A percentile compares a stretch with the other conserved stretches of the same genome.
These are phyloP conservation scores for Cordyceps farinosa DNA, from an alignment of 2,329 filamentous ascomycete genomes.

Conservation along the genomic window DNA sequence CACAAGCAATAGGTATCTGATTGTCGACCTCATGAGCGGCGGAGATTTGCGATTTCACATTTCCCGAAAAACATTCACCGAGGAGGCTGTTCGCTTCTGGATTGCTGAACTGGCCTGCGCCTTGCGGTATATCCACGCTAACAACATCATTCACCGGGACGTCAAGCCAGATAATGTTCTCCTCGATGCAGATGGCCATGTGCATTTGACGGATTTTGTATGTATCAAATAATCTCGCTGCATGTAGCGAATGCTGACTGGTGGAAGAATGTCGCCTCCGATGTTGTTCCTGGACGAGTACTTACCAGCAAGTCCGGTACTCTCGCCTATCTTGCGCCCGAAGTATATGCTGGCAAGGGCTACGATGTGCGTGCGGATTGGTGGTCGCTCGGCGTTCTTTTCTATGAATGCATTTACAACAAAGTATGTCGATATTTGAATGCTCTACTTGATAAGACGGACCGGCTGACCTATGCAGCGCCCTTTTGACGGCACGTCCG, in stretches of 20 bases:
- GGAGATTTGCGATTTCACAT: conserved; percentile 97
- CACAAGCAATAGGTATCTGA: conserved; percentile 69
- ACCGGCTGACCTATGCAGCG: conserved; percentile 51
- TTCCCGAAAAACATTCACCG: conserved; percentile 94
- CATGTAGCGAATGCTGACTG: conserved; percentile 23
- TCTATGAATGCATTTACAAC: conserved; percentile 99
- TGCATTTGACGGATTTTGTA: conserved; percentile 97
- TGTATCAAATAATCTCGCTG: conserved; percentile 31
- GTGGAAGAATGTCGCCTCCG: conserved; percentile 89
- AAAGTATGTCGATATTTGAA: conserved; percentile 59
- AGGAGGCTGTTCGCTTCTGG: conserved; percentile 96
- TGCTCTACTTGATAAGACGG: neutral
- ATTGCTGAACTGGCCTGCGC: conserved; percentile 92
- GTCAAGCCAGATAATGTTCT: conserved; percentile 91
- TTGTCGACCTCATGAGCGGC: conserved; percentile 97
- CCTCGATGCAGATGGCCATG: conserved; percentile 84
- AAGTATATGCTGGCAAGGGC: conserved; percentile 87
- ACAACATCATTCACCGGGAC: conserved; percentile 87
- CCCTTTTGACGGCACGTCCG: conserved; percentile 87
- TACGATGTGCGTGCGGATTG: conserved; percentile 92
- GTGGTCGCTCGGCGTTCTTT: conserved; percentile 98
- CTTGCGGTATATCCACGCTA: conserved; percentile 77
- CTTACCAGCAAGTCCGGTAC: conserved; percentile 96
- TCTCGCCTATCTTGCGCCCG: conserved; percentile 89
- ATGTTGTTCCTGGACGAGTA: conserved; percentile 76